Base-by-base conservation (phyloP, 2,329 filamentous ascomycete species). In the Knoxdaviesia capensis region DNA sequence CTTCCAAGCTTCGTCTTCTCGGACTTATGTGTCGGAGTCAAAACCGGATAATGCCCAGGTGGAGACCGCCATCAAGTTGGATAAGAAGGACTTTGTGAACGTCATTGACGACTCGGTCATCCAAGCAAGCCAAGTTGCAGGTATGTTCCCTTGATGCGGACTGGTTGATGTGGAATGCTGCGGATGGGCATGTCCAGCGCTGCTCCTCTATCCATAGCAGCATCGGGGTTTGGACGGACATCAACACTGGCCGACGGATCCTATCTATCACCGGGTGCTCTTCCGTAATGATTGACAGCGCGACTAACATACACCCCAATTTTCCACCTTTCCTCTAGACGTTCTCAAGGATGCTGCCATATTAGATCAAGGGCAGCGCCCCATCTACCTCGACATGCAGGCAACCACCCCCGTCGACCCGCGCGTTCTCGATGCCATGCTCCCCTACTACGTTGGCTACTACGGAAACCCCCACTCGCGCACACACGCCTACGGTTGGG, bases 321-420 rank as follows among this genome's bases (percentile, higher is more conserved):
- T 35, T 9, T 9, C 34, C 11, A 35, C 28, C 31, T 35, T 11
- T 6, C 5, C 34, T 36, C 28, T 45, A 71, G 81, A 82, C 49
- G 79, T 94, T 38, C 66, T 98, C 47, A 92, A 90, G 65, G 80
- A 94, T 58, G 88, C 87, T 6, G 86, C 85, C 8, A 68, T 94
- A 48, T 83, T 96, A 79, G 87, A 94, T 50, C 78, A 93, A 59
- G 90, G 90, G 45, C 79, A 83, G 47, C 71, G 90, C 45, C 90
- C 90, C 35, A 96, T 98, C 56, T 98, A 98, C 54, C 78, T 98
- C 42, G 90, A 98, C 56, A 94, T 94, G 80, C 90, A 98, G 63
- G 85, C 90, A 34, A 98, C 90, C 1, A 98, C 90, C 1, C 90
- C 90, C 11, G 77, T 90, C 45, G 90, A 98, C 53, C 90, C 90